These are phyloP conservation scores for Phytophthora megakarya DNA, from an alignment of 352 stramenopile genomes.

Conservation along the genomic window DNA sequence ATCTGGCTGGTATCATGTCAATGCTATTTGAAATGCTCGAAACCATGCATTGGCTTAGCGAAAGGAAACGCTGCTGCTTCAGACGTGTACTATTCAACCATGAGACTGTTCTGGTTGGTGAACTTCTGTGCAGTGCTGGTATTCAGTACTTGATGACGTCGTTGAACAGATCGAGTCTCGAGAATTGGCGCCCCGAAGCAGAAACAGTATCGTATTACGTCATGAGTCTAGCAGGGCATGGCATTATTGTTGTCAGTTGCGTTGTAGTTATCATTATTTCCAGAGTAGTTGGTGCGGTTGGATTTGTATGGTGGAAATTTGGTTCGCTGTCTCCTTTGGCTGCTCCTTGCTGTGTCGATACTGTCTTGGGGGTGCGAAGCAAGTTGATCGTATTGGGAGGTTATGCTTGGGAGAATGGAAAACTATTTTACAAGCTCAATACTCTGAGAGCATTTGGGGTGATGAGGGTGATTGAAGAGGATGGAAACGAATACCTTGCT, in stretches of 20 bases:
- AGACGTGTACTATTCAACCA: conserved; percentile 31
- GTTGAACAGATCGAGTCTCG: conserved; percentile 18
- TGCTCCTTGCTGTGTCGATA: conserved; percentile 4
- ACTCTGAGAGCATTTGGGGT: conserved; percentile 6
- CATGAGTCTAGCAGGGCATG: conserved; percentile 22
- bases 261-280: background rate
- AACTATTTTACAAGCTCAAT: conserved; percentile 2
- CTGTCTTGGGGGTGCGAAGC: conserved; percentile 2
- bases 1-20: conserved; percentile 26
- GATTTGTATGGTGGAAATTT: conserved; percentile 4
- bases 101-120: conserved; percentile 26
- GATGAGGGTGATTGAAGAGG: conserved; percentile 1
- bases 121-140: conserved; percentile 6
- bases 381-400: conserved; percentile 7
- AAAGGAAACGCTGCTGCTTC: conserved; percentile 5
- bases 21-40: conserved; percentile 36
- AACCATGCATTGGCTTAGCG: conserved; percentile 15
- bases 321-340: background rate
- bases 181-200: background rate
- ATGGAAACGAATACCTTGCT: conserved; percentile 16
- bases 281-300: conserved; percentile 1
- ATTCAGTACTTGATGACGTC: conserved; percentile 21
- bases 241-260: conserved; percentile 13
- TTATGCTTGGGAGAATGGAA: conserved; percentile 5
- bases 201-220: conserved; percentile 21